Base-by-base conservation (phyloP, 257 asterid species). In the Plantago ovata region DNA sequence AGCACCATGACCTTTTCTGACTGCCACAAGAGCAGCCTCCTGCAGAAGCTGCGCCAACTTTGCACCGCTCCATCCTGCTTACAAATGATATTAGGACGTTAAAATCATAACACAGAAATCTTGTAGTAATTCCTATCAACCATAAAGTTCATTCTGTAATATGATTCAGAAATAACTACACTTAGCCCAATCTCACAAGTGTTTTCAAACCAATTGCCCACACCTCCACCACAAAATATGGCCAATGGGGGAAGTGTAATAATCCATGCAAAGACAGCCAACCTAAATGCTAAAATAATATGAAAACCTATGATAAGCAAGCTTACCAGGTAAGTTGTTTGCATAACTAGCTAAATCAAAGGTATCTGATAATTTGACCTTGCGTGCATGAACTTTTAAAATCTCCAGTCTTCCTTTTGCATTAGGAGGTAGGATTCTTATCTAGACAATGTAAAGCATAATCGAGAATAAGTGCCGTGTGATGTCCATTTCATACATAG, bases 1-100 rank as follows among this genome's bases (percentile, higher is more conserved):
- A 45, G 92, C 82, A 60, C 76, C 33, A 51, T 89, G 99, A 38
- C 92, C 78, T 75, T 74, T 93, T 75, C 99, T 81, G 44, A 93
- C 99, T 39, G 99, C 99, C 61, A 93, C 96, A 58, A 93, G 92
- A 74, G 99, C 97, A 23, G 97, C 95, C 80, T 93, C 99, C 67
- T 89, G 99, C 72, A 93, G 96, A 60, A 93, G 96, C 56, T 86
- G 97, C 24, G 99, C 99, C 75, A 93, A 72, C 81, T 76, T 84
- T 63, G 99, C 99, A 61, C 99, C 99, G 38, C 94, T 55, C 99
- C 99, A 93, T 63, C 98, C 98, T 88, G 89, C 45, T 49, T 65
- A 36, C 60, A 69, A 36, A 70, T 60, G 24, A n/a, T n/a, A n/a
- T n/a, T 38, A 69, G 19, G 13, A 59, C 22, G 40, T 58, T 22